phyloP scores from a whole-genome alignment of 371 early-diverging fungal species.

The Conidiobolus incongruus region DNA sequence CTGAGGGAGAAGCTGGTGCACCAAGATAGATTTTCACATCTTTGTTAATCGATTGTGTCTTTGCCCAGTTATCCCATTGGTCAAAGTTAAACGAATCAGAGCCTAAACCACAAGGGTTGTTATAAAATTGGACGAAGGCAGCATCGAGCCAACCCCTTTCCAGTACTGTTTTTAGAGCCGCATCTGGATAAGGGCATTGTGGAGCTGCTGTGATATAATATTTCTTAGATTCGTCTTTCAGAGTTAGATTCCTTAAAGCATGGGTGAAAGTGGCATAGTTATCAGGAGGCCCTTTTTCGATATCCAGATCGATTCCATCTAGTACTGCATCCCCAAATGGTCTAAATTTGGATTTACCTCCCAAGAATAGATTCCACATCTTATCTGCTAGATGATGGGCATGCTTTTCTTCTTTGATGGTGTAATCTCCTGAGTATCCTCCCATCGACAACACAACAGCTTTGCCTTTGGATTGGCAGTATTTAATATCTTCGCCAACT shows the following conservation, averaged over 20 bases:
- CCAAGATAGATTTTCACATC: constrained; percentile 31
- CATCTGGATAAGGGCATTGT: constrained; percentile 40
- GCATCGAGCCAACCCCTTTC: constrained; percentile 10
- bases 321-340: constrained; percentile 31
- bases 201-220: constrained; percentile 49
- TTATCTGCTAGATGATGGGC: constrained; percentile 25
- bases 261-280: constrained; percentile 25
- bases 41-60: constrained; percentile 20
- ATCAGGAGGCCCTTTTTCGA: constrained; percentile 26
- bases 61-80: constrained; percentile 33
- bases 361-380: constrained; percentile 35
- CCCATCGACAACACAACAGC: constrained; percentile 37
- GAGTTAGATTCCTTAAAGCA: constrained; percentile 14
- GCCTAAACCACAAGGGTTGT: constrained; percentile 28
- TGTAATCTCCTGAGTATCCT: constrained; percentile 36
- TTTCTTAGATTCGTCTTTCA: constrained; percentile 1
- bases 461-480: constrained; percentile 33
- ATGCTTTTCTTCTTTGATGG: constrained; percentile 20
- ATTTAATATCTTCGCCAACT: constrained; percentile 29
- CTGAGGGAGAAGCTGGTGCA: constrained; percentile 29
- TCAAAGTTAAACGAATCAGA: constrained; percentile 24
- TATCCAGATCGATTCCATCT: constrained; percentile 51
- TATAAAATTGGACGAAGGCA: constrained; percentile 52
- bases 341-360: constrained; percentile 17
- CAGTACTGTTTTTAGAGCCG: constrained; percentile 6